Percentiles rank a stretch among this genome's conserved stretches.
Conservation (phyloP, 352 stramenopile species). For the Globisporangium recalcitrans region DNA sequence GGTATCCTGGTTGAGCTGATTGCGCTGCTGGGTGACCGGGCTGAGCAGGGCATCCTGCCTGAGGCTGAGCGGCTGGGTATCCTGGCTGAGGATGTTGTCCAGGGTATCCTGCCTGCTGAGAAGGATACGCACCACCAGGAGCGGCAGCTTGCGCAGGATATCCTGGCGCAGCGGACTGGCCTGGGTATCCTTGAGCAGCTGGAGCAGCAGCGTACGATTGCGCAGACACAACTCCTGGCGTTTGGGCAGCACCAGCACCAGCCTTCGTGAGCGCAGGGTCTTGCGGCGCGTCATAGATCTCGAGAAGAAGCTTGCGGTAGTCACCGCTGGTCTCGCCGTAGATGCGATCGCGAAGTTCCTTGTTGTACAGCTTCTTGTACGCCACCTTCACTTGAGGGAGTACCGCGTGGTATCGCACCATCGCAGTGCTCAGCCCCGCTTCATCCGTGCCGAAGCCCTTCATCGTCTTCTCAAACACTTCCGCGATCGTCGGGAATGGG, state of each 20-base stretch:
- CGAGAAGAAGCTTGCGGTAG: conserved; percentile 53
- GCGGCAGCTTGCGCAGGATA: neutral
- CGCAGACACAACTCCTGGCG: conserved; percentile 12
- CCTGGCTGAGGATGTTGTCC: conserved; percentile 1
- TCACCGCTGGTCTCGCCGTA: conserved; percentile 54
- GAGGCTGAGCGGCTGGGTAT: conserved; percentile 17
- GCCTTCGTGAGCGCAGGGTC: conserved; percentile 22
- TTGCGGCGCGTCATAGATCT: conserved; percentile 65
- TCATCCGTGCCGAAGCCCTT: conserved; percentile 69
- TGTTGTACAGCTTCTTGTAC: conserved; percentile 54
- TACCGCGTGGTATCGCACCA: conserved; percentile 58
- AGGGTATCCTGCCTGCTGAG: conserved; percentile 9
- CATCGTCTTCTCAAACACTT: conserved; percentile 71
- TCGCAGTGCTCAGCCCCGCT: conserved; percentile 40
- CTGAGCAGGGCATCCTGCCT: conserved; percentile 21
- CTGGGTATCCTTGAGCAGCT: conserved; percentile 15
- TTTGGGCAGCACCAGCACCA: conserved; percentile 6
- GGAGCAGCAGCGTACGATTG: conserved; percentile 13
- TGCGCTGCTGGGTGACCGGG: conserved; percentile 22
- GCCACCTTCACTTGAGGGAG: conserved; percentile 46
- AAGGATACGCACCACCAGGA: conserved; percentile 1
- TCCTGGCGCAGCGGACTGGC: neutral
- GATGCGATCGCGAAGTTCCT: conserved; percentile 58
- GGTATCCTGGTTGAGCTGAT: conserved; percentile 16
- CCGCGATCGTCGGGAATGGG: conserved; percentile 55